Base-by-base conservation (phyloP, 1,284 basidiomycete genomes). In the Phenoliferia sp. region DNA sequence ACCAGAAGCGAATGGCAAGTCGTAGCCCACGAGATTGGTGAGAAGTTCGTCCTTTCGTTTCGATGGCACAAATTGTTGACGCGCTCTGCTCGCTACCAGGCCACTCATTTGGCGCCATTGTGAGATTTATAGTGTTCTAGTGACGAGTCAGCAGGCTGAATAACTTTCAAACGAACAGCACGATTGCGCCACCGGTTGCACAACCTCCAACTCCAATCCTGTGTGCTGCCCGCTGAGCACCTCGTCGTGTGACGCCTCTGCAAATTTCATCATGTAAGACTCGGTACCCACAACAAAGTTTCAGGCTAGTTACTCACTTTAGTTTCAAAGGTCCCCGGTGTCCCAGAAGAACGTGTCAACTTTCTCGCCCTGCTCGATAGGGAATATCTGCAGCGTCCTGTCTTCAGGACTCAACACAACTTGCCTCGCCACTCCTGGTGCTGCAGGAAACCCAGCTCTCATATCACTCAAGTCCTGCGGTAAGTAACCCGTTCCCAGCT, bases 81-180 rank as follows among this genome's bases (percentile, higher is more conserved):
- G n/a, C n/a, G n/a, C n/a, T n/a, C n/a, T n/a, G n/a, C n/a, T n/a
- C n/a, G n/a, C n/a, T n/a, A n/a, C n/a, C n/a, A n/a, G n/a, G n/a
- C n/a, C 29, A 17, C 33, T 22, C 10, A 9, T 15, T 26, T 34
- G 12, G 19, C 35, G 16, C 28, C n/a, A n/a, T n/a, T n/a, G 39
- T 29, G n/a, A 26, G 7, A 31, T 4, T 39, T 63, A 39, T 29
- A 26, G 28, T 3, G 44, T 52, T 9, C 48, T n/a, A 6, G 28
- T 19, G 90, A 93, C 89, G 70, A 90, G 89, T 3, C 90, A 92
- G n/a, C n/a, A n/a, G n/a, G n/a, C n/a, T n/a, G n/a, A n/a, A n/a
- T 78, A 93, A 92, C 76, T 93, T 94, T 80, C 91, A 91, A 63
- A 90, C 91, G n/a, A 92, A 94, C 35, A n/a, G n/a, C 83, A 84